Base-by-base conservation (phyloP, 169 alveolate species). In the Cryptosporidium tyzzeri region DNA sequence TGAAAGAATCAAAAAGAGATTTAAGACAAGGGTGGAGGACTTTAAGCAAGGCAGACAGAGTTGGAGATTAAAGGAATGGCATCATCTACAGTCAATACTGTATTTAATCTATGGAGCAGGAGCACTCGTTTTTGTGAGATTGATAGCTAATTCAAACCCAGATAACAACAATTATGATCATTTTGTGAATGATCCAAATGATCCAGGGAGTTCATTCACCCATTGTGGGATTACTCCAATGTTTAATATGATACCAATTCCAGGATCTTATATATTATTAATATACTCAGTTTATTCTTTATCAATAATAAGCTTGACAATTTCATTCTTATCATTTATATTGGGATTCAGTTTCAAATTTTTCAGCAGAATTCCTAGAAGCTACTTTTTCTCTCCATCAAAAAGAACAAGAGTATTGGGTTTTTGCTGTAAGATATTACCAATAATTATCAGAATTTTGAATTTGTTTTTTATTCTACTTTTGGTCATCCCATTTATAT, bases 41-140 rank as follows among this genome's bases (percentile, higher is more conserved):
- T 80, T 80, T 80, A 59, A 48, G 39, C 73, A 80, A 35, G 89
- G 89, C n/a, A 80, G 89, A 44, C 75, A 80, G 21, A 80, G 89
- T 9, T 80, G 89, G 89, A 80, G 89, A 44, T 74, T 80, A 8
- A 80, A 80, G 70, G 89, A 80, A 61, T 80, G 89, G 89, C 68
- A 62, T 18, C 89, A 80, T 45, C 18, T 80, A 2, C 89, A 80
- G 18, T 59, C 89, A 16, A 10, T n/a, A 16, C 7, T 80, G 21
- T 80, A 80, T 48, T 45, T 65, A 48, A 29, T 80, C 16, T 80
- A 80, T 37, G 62, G 89, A 14, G 59, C 62, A 5, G 75, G 69
- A 41, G 21, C 89, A 12, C 59, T 62, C 58, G 65, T 80, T 45
- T 80, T 80, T 65, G 89, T 65, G 39, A 59, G 75, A 80, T 62